phyloP scores from a whole-genome alignment of 495 filamentous ascomycete species.

The Hyaloscypha variabilis region DNA sequence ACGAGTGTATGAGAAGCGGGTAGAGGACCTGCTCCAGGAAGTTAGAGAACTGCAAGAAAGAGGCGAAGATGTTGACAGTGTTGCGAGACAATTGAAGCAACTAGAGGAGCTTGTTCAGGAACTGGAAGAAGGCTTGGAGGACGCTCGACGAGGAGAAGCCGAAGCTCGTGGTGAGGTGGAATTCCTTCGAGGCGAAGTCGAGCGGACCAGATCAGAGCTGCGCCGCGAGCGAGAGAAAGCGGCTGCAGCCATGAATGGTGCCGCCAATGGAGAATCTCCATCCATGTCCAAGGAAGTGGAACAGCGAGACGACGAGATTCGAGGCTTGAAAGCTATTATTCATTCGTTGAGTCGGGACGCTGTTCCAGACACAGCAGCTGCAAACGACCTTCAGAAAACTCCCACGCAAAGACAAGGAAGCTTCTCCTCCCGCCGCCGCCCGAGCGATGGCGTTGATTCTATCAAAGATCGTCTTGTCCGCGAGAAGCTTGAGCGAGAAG shows the following conservation, averaged over 20 bases:
- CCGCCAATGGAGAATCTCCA: slow-evolving; percentile 19
- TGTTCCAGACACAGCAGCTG: slow-evolving; percentile 25
- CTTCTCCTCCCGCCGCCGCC: slow-evolving; percentile 33
- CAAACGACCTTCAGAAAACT: slow-evolving; percentile 39
- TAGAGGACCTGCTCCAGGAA: slow-evolving; percentile 87
- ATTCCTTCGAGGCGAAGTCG: slow-evolving; percentile 93
- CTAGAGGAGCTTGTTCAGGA: slow-evolving; percentile 95
- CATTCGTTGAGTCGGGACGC: slow-evolving; percentile 82
- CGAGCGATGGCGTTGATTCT: slow-evolving; percentile 48
- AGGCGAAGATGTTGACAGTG: slow-evolving; percentile 85
- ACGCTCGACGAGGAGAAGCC: slow-evolving; percentile 93
- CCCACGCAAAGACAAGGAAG: slow-evolving; percentile 44
- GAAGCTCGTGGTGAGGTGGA: slow-evolving; percentile 96
- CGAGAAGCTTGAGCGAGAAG: slow-evolving; percentile 74
- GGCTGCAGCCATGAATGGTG: slow-evolving; percentile 57
- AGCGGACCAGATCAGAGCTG: slow-evolving; percentile 88
- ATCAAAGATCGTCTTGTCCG: slow-evolving; percentile 55
- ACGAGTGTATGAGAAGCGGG: slow-evolving; percentile 91
- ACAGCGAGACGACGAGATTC: slow-evolving; percentile 95
- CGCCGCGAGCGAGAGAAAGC: slow-evolving; percentile 89
- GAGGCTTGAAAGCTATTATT: slow-evolving; percentile 95
- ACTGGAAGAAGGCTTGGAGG: slow-evolving; percentile 94
- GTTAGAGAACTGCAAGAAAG: slow-evolving; percentile 79
- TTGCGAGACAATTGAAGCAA: slow-evolving; percentile 89
- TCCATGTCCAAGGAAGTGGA: slow-evolving; percentile 73